Percentiles rank a stretch among this genome's conserved stretches.
These are phyloP conservation scores for Pythium rishiriense DNA, from an alignment of 352 stramenopile genomes.

Conservation along the genomic window DNA sequence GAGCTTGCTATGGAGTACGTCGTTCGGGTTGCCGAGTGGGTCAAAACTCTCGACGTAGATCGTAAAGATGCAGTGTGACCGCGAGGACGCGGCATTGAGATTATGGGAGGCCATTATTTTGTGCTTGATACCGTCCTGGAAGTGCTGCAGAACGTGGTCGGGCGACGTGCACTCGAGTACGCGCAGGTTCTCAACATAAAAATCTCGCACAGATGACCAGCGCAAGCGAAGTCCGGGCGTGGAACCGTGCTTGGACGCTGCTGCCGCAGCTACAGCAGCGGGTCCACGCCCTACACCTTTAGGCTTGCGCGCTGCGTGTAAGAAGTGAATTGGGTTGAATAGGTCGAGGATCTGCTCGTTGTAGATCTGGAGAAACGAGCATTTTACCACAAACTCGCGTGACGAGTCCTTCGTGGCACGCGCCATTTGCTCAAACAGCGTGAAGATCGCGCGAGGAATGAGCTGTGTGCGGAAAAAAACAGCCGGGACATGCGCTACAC, in stretches of 20 bases:
- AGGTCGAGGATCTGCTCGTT: slow-evolving; percentile 54
- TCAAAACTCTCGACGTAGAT: slow-evolving; percentile 57
- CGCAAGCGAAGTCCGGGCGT: slow-evolving; percentile 40
- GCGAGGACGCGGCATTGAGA: slow-evolving; percentile 51
- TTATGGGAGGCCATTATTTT: slow-evolving; percentile 67
- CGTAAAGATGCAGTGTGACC: slow-evolving; percentile 59
- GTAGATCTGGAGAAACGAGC: slow-evolving; percentile 50
- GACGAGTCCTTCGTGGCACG: slow-evolving; percentile 5
- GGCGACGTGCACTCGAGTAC: slow-evolving; percentile 42
- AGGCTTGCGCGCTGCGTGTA: slow-evolving; percentile 8
- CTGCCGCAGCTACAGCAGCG: background rate
- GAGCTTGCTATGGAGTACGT: slow-evolving; percentile 53
- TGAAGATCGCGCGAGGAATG: slow-evolving; percentile 49
- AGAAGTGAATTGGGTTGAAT: slow-evolving; percentile 46
- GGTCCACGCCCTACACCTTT: slow-evolving; percentile 1
- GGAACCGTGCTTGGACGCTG: background rate
- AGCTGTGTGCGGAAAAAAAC: slow-evolving; percentile 33
- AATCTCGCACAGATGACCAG: slow-evolving; percentile 49
- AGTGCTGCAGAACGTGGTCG: slow-evolving; percentile 46
- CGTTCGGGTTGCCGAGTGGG: slow-evolving; percentile 29
- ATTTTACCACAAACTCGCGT: slow-evolving; percentile 46
- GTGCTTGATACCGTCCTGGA: slow-evolving; percentile 57
- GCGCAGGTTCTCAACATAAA: slow-evolving; percentile 63
- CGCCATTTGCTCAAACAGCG: slow-evolving; percentile 40
- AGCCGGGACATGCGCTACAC: background rate